phyloP scores from a whole-genome alignment of 257 asterid genomes.

The Nicotiana benthamiana region DNA sequence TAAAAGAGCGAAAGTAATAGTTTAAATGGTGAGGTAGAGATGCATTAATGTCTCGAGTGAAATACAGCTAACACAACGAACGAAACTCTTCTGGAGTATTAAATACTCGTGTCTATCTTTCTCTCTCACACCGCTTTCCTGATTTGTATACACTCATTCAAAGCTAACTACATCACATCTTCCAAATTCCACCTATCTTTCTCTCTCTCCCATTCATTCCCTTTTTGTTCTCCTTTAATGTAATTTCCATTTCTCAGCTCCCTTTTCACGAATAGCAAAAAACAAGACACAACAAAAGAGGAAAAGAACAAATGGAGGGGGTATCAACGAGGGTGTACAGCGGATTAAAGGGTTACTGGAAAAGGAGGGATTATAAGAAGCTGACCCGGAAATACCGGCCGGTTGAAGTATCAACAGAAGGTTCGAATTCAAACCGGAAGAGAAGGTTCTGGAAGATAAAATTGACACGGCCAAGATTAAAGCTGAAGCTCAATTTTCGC shows the following conservation, averaged over 20 bases:
- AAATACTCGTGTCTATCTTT: no score
- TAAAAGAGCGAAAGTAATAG: no score
- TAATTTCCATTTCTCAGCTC: not conserved
- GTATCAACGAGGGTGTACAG: conserved; percentile 4
- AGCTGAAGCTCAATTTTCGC: conserved; percentile 19
- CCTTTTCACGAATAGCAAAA: not conserved
- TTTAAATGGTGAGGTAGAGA: not conserved
- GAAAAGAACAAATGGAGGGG: conserved; percentile 19
- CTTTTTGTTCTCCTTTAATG: not conserved
- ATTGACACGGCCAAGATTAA: conserved; percentile 10
- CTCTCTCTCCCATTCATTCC: not conserved
- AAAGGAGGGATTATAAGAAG: conserved; percentile 22
- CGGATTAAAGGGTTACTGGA: conserved; percentile 28
- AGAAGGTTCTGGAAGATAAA: conserved; percentile 27
- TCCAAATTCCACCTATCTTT: not conserved
- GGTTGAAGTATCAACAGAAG: not conserved
- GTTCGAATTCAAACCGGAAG: not conserved
- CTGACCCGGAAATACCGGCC: conserved; percentile 11
- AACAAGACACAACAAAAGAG: no score
- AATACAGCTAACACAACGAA: not conserved
- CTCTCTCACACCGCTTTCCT: not conserved
- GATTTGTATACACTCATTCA: not conserved
- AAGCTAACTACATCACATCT: not conserved
- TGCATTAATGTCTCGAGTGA: not conserved
- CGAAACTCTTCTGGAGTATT: not conserved